Percentiles rank a stretch among this genome's conserved stretches.
Evolutionary conservation across 129 eudicot genomes (phyloP).

Genomic region (Artemisia tridentata): DNA sequence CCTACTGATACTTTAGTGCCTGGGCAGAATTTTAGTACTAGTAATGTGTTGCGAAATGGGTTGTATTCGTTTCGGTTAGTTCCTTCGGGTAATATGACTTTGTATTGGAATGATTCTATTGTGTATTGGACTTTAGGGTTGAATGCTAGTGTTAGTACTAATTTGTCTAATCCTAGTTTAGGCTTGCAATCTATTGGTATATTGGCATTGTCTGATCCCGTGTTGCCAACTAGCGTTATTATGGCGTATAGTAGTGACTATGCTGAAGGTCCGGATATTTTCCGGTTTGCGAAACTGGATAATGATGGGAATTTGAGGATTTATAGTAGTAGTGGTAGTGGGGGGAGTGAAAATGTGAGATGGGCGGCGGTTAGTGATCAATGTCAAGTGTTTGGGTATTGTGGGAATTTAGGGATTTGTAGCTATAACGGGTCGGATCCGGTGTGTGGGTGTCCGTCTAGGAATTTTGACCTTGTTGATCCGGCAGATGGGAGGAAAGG

Average conservation of each 20-base stretch:
- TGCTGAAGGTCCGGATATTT: conserved; percentile 53
- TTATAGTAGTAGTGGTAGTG: conserved; percentile 46
- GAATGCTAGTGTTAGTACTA: conserved; percentile 48
- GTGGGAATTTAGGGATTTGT: conserved; percentile 85
- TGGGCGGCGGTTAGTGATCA: conserved; percentile 93
- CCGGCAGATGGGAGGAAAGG: conserved; percentile 52
- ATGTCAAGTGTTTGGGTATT: conserved; percentile 75
- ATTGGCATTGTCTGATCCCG: conserved; percentile 44
- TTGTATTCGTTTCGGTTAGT: conserved; percentile 49
- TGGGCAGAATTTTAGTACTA: conserved; percentile 43
- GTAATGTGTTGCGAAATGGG: conserved; percentile 47
- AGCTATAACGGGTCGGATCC: conserved; percentile 75
- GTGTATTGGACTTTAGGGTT: conserved; percentile 57
- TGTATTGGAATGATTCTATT: conserved; percentile 52
- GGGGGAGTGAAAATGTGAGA: conserved; percentile 34
- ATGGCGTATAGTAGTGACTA: conserved; percentile 85
- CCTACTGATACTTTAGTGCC: conserved; percentile 80
- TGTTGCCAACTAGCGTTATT: conserved; percentile 27
- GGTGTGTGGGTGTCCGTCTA: conserved; percentile 74
- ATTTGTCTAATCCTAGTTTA: conserved; percentile 51
- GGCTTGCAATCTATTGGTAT: conserved; percentile 59
- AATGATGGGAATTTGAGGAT: conserved; percentile 84
- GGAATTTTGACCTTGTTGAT: conserved; percentile 68
- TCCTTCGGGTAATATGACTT: conserved; percentile 50
- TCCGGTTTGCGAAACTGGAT: conserved; percentile 64